Percentiles rank a stretch among this genome's conserved stretches.
phyloP scores from a whole-genome alignment of 306 rosid species.

The Dalbergia cultrata region DNA sequence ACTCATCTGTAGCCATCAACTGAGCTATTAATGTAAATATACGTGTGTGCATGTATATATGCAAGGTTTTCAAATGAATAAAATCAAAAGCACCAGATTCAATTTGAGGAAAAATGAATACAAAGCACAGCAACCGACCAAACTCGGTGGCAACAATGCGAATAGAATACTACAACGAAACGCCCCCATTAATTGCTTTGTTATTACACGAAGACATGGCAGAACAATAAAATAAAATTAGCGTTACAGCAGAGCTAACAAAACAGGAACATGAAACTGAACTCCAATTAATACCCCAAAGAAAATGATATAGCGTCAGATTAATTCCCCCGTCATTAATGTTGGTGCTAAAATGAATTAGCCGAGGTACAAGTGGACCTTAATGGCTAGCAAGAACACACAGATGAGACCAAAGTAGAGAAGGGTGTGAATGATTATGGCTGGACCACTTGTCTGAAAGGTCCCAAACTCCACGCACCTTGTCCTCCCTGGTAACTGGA shows the following conservation, averaged over 20 bases:
- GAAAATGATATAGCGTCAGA: not conserved
- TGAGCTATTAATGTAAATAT: too few species aligned
- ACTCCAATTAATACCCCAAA: not conserved
- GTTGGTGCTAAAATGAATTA: constrained; percentile 1
- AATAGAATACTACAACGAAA: not conserved
- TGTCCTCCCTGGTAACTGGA: constrained; percentile 76
- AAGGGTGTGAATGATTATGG: constrained; percentile 78
- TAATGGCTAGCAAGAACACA: constrained; percentile 69
- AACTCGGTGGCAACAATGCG: not conserved
- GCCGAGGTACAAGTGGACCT: constrained; percentile 75
- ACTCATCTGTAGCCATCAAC: too few species aligned
- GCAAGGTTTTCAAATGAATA: not conserved
- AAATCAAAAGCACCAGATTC: not conserved
- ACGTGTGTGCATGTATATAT: not conserved
- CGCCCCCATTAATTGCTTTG: not conserved
- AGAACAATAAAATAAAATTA: not conserved
- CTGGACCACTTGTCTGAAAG: constrained; percentile 84
- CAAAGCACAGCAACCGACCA: not conserved
- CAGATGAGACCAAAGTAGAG: constrained; percentile 80
- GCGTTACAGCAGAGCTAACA: not conserved
- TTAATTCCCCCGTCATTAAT: too few species aligned
- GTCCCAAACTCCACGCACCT: constrained; percentile 83
- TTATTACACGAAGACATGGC: not conserved
- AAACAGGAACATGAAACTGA: not conserved
- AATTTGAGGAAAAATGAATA: constrained; percentile 5